phyloP scores from a whole-genome alignment of 2,329 filamentous ascomycete species.

The Fusarium sp. region DNA sequence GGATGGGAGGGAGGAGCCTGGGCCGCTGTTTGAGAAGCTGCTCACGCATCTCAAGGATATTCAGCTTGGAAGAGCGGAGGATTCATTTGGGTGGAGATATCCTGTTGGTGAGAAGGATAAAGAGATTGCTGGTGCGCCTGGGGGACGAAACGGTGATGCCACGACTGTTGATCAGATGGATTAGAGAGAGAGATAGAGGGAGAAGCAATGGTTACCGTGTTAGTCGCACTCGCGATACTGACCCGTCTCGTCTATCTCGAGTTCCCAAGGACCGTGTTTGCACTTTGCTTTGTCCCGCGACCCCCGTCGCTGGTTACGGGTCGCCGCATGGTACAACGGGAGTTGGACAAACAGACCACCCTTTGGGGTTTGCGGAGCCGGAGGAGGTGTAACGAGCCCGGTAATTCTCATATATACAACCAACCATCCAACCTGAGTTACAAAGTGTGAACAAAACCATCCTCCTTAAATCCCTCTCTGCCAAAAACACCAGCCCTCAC shows the following conservation, averaged over 20 bases:
- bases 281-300: conserved; percentile 24
- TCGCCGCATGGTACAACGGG: conserved; percentile 32
- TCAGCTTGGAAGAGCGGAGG: conserved; percentile 81
- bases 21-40: conserved; percentile 76
- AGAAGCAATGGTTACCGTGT: neutral
- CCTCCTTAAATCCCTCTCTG: neutral
- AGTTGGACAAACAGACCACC: conserved; percentile 23
- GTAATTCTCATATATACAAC: conserved; percentile 22
- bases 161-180: conserved; percentile 49
- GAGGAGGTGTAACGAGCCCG: conserved; percentile 27
- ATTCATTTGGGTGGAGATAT: conserved; percentile 78
- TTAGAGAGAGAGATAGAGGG: conserved; percentile 25
- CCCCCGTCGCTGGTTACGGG: conserved; percentile 31
- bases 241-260: conserved; percentile 34
- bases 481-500: neutral
- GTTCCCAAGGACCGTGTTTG: conserved; percentile 32
- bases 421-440: neutral
- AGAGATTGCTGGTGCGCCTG: conserved; percentile 48
- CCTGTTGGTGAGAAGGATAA: conserved; percentile 57
- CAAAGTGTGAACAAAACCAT: neutral
- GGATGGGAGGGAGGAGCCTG: conserved; percentile 71
- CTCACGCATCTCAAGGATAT: conserved; percentile 83
- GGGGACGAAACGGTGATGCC: conserved; percentile 30
- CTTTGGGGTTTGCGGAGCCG: conserved; percentile 31
- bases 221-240: conserved; percentile 33